Conservation (phyloP, 2,329 filamentous ascomycete genomes). For the Diaporthe citriasiana region DNA sequence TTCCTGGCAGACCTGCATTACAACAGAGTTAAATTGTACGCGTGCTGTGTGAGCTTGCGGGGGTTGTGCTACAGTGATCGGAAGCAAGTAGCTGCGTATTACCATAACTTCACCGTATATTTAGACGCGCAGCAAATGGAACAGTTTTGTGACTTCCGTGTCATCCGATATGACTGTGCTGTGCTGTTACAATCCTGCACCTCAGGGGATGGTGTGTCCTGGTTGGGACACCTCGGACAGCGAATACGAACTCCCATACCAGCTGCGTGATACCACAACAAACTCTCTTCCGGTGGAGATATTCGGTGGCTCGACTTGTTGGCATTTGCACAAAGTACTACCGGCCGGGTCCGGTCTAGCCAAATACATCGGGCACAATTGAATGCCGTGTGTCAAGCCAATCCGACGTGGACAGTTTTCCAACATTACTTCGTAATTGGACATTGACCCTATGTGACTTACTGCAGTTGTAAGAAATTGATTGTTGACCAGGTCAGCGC, state of each 20-base stretch:
- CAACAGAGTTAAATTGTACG: constrained; percentile 9
- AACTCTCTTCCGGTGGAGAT: background rate
- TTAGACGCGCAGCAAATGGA: background rate
- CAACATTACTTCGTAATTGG: background rate
- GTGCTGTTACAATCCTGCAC: background rate
- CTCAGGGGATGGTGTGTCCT: background rate
- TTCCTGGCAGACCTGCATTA: background rate
- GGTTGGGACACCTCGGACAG: background rate
- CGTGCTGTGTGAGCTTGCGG: background rate
- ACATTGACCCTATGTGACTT: background rate
- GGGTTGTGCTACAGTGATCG: background rate
- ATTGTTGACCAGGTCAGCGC: no score
- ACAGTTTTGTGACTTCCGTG: background rate
- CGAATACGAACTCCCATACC: background rate
- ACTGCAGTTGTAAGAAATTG: background rate
- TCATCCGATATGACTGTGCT: background rate
- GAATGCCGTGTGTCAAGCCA: background rate
- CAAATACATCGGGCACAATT: background rate
- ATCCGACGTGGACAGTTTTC: background rate
- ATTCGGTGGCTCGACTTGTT: background rate
- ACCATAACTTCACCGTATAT: background rate
- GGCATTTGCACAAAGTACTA: background rate
- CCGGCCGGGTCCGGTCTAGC: background rate
- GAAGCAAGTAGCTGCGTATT: background rate
- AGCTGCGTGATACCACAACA: background rate